These are phyloP conservation scores for Cyberlindnera samutprakarnensis DNA, from an alignment of 805 yeast species.

Conservation along the genomic window DNA sequence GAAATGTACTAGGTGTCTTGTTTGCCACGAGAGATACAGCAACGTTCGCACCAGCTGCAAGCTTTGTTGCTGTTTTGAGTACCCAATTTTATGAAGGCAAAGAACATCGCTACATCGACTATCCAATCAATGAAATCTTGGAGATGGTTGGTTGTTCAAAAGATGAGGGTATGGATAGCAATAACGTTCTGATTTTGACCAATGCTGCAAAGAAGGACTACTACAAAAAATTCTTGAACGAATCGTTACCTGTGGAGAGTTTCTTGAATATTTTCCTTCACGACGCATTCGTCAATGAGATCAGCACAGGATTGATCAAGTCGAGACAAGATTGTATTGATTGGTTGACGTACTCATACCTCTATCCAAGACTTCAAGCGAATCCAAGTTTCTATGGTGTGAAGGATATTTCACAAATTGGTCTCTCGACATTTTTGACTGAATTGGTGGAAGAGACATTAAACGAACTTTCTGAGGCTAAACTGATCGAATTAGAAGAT, in stretches of 20 bases:
- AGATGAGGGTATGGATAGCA: constrained; percentile 23
- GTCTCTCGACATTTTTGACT: constrained; percentile 75
- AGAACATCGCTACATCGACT: constrained; percentile 65
- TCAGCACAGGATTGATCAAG: constrained; percentile 55
- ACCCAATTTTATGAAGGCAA: constrained; percentile 67
- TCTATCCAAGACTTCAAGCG: constrained; percentile 69
- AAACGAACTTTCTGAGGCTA: constrained; percentile 52
- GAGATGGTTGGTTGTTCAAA: constrained; percentile 55
- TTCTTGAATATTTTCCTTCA: constrained; percentile 47
- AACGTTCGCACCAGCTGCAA: constrained; percentile 40
- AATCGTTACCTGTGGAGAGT: constrained; percentile 83
- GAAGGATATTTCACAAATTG: constrained; percentile 50
- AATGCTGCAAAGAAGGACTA: constrained; percentile 47
- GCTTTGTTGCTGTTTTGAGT: constrained; percentile 55
- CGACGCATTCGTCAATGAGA: constrained; percentile 68
- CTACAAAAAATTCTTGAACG: constrained; percentile 62
- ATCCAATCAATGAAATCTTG: constrained; percentile 52
- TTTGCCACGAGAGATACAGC: constrained; percentile 56
- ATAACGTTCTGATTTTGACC: constrained; percentile 50
- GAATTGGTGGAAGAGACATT: constrained; percentile 72
- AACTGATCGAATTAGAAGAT: constrained; percentile 50
- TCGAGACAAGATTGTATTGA: constrained; percentile 83
- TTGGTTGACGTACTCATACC: constrained; percentile 79
- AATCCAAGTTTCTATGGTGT: constrained; percentile 92
- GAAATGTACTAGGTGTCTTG: constrained; percentile 47